Evolutionary conservation across 352 stramenopile genomes (phyloP), one percentile per base, ranked within the genome.

Genomic region (Globisporangium ultimum): DNA sequence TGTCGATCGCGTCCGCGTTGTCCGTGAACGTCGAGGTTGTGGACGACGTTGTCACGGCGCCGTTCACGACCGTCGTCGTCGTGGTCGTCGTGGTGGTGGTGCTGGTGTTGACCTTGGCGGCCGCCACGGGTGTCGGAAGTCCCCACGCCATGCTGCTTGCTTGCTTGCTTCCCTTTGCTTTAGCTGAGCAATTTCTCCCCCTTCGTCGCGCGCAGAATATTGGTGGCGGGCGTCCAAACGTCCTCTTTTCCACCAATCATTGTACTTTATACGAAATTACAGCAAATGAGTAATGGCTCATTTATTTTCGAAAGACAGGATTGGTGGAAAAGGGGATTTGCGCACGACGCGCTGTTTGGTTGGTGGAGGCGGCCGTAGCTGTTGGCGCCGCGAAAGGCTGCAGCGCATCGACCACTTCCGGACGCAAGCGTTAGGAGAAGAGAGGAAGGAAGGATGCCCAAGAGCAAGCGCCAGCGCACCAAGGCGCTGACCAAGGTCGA

Each of bases 401-500:
- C 40, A 45, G 40, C 13, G 17, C 17, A 32, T 55, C 55, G 34
- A 21, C 43, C 55, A 59, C 56, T 62, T 59, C 51, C 28, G 51
- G 34, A 58, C 49, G 36, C 50, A 58, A 62, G 49, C 41, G 28
- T 43, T 42, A 17, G 45, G 38, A 36, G 17, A 36, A 61, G 43
- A 48, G 17, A 17, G 15, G 7, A 12, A 41, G 10, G 13, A 22
- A 64, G 7, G 13, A 97, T 97, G 89, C 87, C 89, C 51, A 91
- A 90, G 68, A 96, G 87, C 48, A 88, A 84, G 82, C 81, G 87
- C 76, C 78, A 91, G 68, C 86, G 88, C 62, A 78, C 84, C 46
- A 96, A 97, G 60, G 75, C 84, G 61, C 76, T 99, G 60, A 99
- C 96, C 45, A 94, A 99, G 77, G 80, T 82, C 60, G 97, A 96